A percentile compares a stretch with the other conserved stretches of the same genome.
Evolutionary conservation across 2,329 filamentous ascomycete genomes (phyloP).

Genomic region (Neofusicoccum laricinum): DNA sequence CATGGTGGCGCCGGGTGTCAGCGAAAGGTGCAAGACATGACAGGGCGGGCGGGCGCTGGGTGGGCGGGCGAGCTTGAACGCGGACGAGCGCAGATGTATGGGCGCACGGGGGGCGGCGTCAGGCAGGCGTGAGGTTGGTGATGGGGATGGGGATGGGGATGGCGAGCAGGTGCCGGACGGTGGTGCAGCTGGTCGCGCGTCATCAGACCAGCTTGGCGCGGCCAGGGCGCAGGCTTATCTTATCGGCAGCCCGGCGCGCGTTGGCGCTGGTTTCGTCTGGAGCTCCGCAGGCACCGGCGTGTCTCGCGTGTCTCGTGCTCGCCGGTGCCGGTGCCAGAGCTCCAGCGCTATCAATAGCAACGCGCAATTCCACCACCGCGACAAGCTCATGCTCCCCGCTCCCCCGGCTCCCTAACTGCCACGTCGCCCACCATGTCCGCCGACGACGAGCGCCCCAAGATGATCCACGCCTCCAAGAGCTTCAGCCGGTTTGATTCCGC

Average conservation of each 20-base stretch:
- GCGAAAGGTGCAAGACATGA: conserved; percentile 26
- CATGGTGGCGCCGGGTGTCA: conserved; percentile 22
- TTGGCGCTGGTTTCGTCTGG: not conserved
- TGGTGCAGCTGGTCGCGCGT: not conserved
- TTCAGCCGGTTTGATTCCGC: conserved; percentile 49
- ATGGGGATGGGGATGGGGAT: too few species aligned
- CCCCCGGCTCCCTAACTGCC: not conserved
- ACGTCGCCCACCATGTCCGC: conserved; percentile 15
- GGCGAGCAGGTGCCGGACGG: not conserved
- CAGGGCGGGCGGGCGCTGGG: conserved; percentile 18
- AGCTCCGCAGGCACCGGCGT: conserved; percentile 17
- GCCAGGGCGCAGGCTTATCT: not conserved
- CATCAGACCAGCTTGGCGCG: not conserved
- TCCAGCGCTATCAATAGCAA: not conserved
- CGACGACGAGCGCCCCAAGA: conserved; percentile 33
- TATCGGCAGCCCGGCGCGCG: not conserved
- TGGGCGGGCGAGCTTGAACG: not conserved
- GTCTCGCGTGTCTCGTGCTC: conserved; percentile 18
- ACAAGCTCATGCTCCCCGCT: conserved; percentile 13
- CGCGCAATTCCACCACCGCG: conserved; percentile 7
- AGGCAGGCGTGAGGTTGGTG: not conserved
- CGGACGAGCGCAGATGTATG: not conserved
- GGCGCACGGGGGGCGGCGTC: not conserved
- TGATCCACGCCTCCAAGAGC: conserved; percentile 44
- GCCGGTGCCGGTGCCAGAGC: conserved; percentile 21